Evolutionary conservation across 345 rosid genomes (phyloP).

Genomic region (Euphorbia lathyris): DNA sequence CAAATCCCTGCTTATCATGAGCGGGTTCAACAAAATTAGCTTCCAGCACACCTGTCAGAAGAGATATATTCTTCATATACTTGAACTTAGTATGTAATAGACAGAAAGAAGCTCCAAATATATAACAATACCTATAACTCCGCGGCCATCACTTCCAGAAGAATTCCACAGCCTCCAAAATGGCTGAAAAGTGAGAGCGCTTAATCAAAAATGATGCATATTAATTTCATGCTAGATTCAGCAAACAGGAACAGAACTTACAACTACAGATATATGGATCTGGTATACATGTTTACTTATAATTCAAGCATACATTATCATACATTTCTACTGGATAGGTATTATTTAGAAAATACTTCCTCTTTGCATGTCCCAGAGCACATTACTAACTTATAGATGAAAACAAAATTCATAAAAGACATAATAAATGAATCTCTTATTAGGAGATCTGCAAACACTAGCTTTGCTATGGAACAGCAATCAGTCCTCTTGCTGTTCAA

Average conservation of each 20-base stretch:
- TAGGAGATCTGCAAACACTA: not conserved
- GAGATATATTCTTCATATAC: constrained; percentile 20
- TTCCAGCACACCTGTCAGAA: constrained; percentile 71
- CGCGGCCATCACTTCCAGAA: constrained; percentile 90
- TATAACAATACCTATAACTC: constrained; percentile 64
- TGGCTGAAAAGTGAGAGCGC: constrained; percentile 48
- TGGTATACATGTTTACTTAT: constrained; percentile 2
- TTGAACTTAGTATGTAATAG: not conserved
- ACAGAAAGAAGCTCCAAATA: constrained; percentile 12
- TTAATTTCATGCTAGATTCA: not conserved
- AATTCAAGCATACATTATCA: not conserved
- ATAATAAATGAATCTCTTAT: not conserved
- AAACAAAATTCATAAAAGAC: not conserved
- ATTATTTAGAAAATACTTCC: not conserved
- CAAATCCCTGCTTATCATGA: constrained; percentile 96
- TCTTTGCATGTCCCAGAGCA: not conserved
- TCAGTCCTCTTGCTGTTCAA: not conserved
- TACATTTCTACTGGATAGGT: not conserved
- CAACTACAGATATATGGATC: not conserved
- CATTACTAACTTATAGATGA: not conserved
- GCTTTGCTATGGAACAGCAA: not conserved
- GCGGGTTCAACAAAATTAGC: constrained; percentile 97
- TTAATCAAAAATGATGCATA: constrained; percentile 10
- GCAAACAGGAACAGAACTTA: not conserved
- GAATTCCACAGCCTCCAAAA: constrained; percentile 99